A percentile compares a stretch with the other conserved stretches of the same genome.
Conservation (phyloP, 2,329 filamentous ascomycete species). For the Cryoendolithus antarcticus region DNA sequence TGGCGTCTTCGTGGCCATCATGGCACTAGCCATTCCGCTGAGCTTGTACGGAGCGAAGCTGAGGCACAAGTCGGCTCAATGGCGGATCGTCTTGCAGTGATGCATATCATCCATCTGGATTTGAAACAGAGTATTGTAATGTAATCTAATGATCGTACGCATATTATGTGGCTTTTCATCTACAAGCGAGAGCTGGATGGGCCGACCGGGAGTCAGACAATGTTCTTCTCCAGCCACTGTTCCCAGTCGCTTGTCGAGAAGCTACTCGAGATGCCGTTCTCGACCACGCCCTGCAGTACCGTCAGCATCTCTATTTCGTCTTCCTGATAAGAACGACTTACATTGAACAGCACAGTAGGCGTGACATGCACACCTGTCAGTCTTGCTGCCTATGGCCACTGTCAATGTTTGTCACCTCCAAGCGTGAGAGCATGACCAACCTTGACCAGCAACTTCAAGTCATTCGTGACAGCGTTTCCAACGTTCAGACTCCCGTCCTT, state of each 20-base stretch:
- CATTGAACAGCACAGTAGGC: conserved; percentile 80
- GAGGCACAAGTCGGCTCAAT: conserved; percentile 23
- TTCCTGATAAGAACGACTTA: conserved; percentile 10
- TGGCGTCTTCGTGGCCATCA: conserved; percentile 24
- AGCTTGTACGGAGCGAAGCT: conserved; percentile 21
- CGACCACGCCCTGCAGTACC: conserved; percentile 48
- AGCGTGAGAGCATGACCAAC: conserved; percentile 29
- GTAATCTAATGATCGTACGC: no score
- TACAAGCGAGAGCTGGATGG: no score
- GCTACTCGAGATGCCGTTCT: conserved; percentile 62
- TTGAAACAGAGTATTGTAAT: no score
- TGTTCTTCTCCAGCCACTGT: conserved; percentile 62
- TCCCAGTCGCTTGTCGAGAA: conserved; percentile 75
- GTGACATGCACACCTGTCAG: conserved; percentile 79
- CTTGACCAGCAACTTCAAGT: conserved; percentile 75
- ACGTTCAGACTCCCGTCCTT: conserved; percentile 58
- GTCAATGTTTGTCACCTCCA: background rate
- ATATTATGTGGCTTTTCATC: no score
- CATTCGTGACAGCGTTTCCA: conserved; percentile 73
- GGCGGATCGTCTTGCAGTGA: conserved; percentile 23
- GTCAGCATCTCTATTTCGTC: conserved; percentile 7
- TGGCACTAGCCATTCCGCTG: conserved; percentile 22
- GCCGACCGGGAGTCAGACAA: conserved; percentile 30
- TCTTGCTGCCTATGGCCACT: conserved; percentile 28
- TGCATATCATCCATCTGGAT: no score